Percentiles rank a stretch among this genome's conserved stretches.
phyloP scores from a whole-genome alignment of 108 stramenopile genomes.

The Nannochloropsis salina region DNA sequence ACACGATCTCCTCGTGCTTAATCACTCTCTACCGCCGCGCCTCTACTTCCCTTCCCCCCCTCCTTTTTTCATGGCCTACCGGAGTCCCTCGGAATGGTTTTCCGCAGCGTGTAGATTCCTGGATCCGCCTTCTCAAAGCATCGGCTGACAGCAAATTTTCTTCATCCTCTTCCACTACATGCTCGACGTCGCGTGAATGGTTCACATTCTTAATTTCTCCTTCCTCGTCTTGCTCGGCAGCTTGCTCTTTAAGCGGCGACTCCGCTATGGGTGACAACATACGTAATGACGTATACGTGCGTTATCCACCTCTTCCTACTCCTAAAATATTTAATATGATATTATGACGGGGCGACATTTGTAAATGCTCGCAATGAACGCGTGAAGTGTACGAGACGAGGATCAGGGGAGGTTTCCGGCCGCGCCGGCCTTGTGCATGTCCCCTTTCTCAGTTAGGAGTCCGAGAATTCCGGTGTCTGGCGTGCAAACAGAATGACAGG shows the following conservation, averaged over 20 bases:
- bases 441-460: too few species aligned
- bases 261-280: slow-evolving; percentile 4
- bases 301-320: too few species aligned
- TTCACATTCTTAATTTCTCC: neutral
- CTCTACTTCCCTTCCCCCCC: neutral
- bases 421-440: too few species aligned
- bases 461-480: too few species aligned
- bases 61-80: neutral
- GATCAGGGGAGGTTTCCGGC: too few species aligned
- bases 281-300: neutral
- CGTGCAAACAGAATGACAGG: too few species aligned
- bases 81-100: too few species aligned
- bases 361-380: too few species aligned
- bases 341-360: too few species aligned
- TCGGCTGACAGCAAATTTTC: neutral
- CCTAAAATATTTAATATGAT: too few species aligned
- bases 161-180: neutral
- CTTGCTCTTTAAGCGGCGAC: neutral
- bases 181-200: neutral
- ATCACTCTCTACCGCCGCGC: neutral
- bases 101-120: too few species aligned
- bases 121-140: neutral
- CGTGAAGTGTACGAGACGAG: too few species aligned
- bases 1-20: neutral
- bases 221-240: neutral